Conservation (phyloP, 2,329 filamentous ascomycete species). For the Zymoseptoria pseudotritici region DNA sequence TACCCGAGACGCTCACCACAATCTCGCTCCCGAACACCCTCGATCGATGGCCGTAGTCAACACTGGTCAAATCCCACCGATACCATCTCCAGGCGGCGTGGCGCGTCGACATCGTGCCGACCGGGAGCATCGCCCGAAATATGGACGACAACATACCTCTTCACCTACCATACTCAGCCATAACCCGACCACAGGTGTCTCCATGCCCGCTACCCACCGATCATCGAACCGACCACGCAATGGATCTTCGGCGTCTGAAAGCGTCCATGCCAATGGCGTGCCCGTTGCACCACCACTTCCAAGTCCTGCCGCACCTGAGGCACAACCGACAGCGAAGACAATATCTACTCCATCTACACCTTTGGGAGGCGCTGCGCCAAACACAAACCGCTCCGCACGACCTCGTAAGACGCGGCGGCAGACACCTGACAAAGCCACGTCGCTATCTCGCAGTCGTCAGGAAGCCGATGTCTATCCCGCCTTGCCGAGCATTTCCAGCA, state of each 20-base stretch:
- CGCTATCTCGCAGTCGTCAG: slow-evolving; percentile 8
- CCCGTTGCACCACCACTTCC: slow-evolving; percentile 46
- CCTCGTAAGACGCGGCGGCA: slow-evolving; percentile 21
- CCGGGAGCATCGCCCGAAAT: slow-evolving; percentile 46
- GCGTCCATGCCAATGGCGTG: slow-evolving; percentile 35
- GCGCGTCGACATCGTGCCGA: slow-evolving; percentile 28
- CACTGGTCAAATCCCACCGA: slow-evolving; percentile 69
- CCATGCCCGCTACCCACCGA: slow-evolving; percentile 24
- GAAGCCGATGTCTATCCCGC: slow-evolving; percentile 13
- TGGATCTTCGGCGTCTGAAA: slow-evolving; percentile 37
- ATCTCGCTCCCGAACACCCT: slow-evolving; percentile 36
- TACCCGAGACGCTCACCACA: slow-evolving; percentile 27
- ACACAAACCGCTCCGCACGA: slow-evolving; percentile 19
- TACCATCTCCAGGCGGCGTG: slow-evolving; percentile 75
- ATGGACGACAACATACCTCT: slow-evolving; percentile 66
- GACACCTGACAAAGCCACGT: slow-evolving; percentile 19
- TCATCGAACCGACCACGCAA: slow-evolving; percentile 26
- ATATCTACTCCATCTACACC: slow-evolving; percentile 29
- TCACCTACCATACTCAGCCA: slow-evolving; percentile 64
- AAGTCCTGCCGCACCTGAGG: slow-evolving; percentile 43
- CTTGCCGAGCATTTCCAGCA: slow-evolving; percentile 23
- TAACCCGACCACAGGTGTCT: slow-evolving; percentile 9
- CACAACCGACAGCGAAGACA: slow-evolving; percentile 17
- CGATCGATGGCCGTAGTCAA: slow-evolving; percentile 73
- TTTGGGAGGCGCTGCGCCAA: slow-evolving; percentile 34